Conservation (phyloP, 495 filamentous ascomycete genomes). For the Lichenothelia convexa region DNA sequence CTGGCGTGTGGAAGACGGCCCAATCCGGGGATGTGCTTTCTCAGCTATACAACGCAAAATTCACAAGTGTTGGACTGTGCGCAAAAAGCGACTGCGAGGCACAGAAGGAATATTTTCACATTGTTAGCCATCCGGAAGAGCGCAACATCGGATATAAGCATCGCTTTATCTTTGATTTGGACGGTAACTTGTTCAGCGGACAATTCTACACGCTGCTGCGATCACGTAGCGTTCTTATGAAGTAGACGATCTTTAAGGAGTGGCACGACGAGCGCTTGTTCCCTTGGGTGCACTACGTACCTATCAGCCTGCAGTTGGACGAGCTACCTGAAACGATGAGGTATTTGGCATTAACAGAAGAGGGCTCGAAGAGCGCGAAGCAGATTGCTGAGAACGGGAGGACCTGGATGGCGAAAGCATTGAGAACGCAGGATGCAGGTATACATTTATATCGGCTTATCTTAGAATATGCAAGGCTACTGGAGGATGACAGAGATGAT, state of each 20-base stretch:
- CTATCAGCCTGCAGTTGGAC: constrained; percentile 25
- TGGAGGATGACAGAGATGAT: no score
- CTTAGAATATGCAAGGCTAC: constrained; percentile 25
- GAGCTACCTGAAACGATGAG: constrained; percentile 29
- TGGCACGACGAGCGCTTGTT: constrained; percentile 38
- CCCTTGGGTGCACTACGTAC: constrained; percentile 38
- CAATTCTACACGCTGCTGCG: constrained; percentile 32
- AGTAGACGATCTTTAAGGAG: constrained; percentile 33
- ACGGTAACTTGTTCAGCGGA: constrained; percentile 36
- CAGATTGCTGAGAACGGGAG: constrained; percentile 27
- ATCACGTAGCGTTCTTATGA: constrained; percentile 24
- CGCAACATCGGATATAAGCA: constrained; percentile 9
- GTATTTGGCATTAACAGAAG: constrained; percentile 22
- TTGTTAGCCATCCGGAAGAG: constrained; percentile 8
- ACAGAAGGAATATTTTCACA: constrained; percentile 11
- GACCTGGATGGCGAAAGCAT: constrained; percentile 23
- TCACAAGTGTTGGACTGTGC: constrained; percentile 11
- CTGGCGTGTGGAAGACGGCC: no score
- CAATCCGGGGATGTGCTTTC: no score
- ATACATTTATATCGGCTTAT: constrained; percentile 28
- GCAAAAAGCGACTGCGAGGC: neutral
- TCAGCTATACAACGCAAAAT: no score
- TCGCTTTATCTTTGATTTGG: constrained; percentile 29
- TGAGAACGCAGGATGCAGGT: constrained; percentile 23
- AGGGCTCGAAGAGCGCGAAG: constrained; percentile 16